Evolutionary conservation across 2,329 filamentous ascomycete genomes (phyloP), one percentile per base, ranked within the genome.

Genomic region (Ophiostoma sp.): DNA sequence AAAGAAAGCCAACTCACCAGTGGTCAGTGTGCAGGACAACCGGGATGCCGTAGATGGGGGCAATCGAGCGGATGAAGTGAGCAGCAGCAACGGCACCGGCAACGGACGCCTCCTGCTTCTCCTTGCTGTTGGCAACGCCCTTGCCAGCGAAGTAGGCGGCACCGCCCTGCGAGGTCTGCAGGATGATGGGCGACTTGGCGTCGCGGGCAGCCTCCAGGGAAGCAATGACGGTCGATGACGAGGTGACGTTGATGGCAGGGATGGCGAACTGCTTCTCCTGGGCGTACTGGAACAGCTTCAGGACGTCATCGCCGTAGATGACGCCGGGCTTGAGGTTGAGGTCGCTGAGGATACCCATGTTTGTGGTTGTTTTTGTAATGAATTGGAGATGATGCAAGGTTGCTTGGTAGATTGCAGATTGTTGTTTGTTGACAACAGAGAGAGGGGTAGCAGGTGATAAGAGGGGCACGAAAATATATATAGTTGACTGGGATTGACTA

Each of bases 1-100:
- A 33, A 31, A 19, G 48, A 48, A 28, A 15, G 31, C 42, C 39
- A n/a, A 64, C 70, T n/a, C 50, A 77, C 76, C 76, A 77, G 72
- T 98, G 96, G 84, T 99, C 96, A 82, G 95, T 97, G 90, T 98
- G 95, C 75, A 98, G 91, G 79, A 98, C 87, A 78, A 97, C 94
- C 80, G 95, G 95, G 78, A 98, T 86, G 79, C 92, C 94, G 85
- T 99, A 99, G 78, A 89, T 79, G 75, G 95, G 93, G 70, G 96
- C 94, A 80, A 98, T 86, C 78, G 92, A 87, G 81, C 95, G 93
- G 86, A 98, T 94, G 88, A 93, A 98, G 87, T 97, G 93, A 78
- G 96, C 96, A 79, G 89, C 95, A 76, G 96, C 95, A 77, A 98
- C 85, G 82, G 93, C 87, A 82, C 96, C 96, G 74, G 91, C 91